A percentile compares a stretch with the other conserved stretches of the same genome.
phyloP scores from a whole-genome alignment of 768 basidiomycete species.

The Amanita molliuscula region DNA sequence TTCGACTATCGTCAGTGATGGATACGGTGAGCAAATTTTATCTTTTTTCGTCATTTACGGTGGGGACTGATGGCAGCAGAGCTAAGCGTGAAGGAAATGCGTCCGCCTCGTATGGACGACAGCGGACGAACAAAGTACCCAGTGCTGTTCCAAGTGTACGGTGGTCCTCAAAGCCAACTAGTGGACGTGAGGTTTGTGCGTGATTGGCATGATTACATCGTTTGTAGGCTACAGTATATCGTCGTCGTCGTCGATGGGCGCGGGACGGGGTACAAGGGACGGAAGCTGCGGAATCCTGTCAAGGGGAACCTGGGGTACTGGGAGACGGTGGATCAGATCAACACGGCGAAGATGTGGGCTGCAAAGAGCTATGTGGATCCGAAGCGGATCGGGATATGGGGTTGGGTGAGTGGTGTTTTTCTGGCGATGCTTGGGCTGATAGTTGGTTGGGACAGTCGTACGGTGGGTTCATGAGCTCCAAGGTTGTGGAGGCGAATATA shows the following conservation, averaged over 20 bases:
- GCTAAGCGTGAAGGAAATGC: constrained; percentile 83
- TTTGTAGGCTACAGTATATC: constrained; percentile 72
- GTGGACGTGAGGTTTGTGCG: constrained; percentile 57
- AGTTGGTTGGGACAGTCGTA: constrained; percentile 54
- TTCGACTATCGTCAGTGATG: constrained; percentile 71
- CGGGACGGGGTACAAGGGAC: constrained; percentile 88
- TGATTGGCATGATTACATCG: constrained; percentile 86
- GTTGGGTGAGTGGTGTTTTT: constrained; percentile 64
- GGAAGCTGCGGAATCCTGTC: constrained; percentile 78
- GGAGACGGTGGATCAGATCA: constrained; percentile 86
- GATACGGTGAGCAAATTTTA: constrained; percentile 71
- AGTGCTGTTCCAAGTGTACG: constrained; percentile 84
- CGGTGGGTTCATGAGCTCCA: constrained; percentile 93
- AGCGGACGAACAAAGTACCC: constrained; percentile 95
- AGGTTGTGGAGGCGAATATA: constrained; percentile 84
- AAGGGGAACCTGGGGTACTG: constrained; percentile 80
- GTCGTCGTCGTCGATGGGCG: constrained; percentile 87
- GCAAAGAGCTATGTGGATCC: constrained; percentile 82
- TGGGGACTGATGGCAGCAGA: constrained; percentile 30
- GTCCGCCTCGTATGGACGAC: constrained; percentile 88
- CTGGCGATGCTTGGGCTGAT: background rate
- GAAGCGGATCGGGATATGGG: constrained; percentile 90
- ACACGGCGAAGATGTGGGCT: constrained; percentile 84
- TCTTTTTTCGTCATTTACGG: background rate
- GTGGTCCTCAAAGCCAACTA: constrained; percentile 80